Percentiles rank a stretch among this genome's conserved stretches.
These are phyloP conservation scores for Fragaria vesca DNA, from an alignment of 306 rosid genomes.

Conservation along the genomic window DNA sequence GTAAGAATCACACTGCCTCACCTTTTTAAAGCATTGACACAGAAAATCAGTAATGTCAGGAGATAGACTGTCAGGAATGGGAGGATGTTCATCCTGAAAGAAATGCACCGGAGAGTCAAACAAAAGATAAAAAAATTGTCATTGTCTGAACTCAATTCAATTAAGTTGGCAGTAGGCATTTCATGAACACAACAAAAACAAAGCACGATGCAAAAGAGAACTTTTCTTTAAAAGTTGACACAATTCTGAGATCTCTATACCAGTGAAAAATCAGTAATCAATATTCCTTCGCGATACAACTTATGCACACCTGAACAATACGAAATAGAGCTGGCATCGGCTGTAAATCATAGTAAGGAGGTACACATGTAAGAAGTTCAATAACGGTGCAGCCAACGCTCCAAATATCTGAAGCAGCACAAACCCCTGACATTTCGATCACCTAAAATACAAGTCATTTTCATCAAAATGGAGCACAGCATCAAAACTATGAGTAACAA, in stretches of 20 bases:
- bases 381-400: conserved; percentile 99
- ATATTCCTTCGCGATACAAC: conserved; percentile 11
- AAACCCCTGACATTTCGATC: conserved; percentile 98
- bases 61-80: conserved; percentile 92
- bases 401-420: conserved; percentile 99
- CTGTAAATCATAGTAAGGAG: conserved; percentile 97
- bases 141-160: neutral
- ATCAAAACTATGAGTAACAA: neutral
- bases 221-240: conserved; percentile 8
- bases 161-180: conserved; percentile 18
- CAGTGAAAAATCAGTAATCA: conserved; percentile 15
- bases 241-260: neutral
- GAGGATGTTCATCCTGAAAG: conserved; percentile 91
- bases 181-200: neutral
- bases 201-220: neutral
- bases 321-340: conserved; percentile 99
- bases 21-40: conserved; percentile 98
- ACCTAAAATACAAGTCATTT: conserved; percentile 58
- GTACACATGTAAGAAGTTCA: conserved; percentile 95
- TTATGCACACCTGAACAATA: conserved; percentile 78
- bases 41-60: conserved; percentile 94
- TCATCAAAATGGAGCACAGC: conserved; percentile 17
- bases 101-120: neutral
- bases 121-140: neutral
- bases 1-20: conserved; percentile 33